Evolutionary conservation across 768 basidiomycete genomes (phyloP), one percentile per base, ranked within the genome.

Genomic region (Coprinopsis strossmayeri): DNA sequence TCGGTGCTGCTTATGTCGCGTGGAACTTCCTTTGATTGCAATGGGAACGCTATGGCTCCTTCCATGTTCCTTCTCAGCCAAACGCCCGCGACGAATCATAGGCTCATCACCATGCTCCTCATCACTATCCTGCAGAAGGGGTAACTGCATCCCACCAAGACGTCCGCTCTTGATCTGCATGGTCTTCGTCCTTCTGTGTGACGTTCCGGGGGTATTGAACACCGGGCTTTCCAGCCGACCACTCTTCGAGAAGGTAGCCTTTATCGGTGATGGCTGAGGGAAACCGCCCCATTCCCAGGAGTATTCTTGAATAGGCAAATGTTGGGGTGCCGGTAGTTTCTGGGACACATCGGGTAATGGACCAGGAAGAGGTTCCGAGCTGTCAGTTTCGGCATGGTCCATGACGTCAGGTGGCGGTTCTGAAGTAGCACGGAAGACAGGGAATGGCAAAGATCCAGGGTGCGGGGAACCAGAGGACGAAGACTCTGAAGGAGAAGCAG

Each of bases 251-350:
- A 84, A 82, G 10, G 74, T 68, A 0, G 75, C 53, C 46, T 75
- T 76, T 56, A 81, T 65, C 0, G 86, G 85, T 2, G 88, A 87
- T 20, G 81, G 84, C 53, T 83, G 85, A 24, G 91, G 93, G 58
- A 94, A 89, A 17, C 77, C 82, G 23, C 91, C 91, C 91, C 92
- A 94, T 56, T 94, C 93, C 92, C 92, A 94, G 4, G 87, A 87
- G 57, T 92, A 92, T 59, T 89, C 85, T 48, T 81, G 81, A 2
- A 74, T 58, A 3, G 60, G 62, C 17, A 65, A 40, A 46, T 53
- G 43, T 55, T 44, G 24, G 45, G 51, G 18, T 55, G 52, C 28
- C 17, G 34, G 7, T 52, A 37, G 25, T 7, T 47, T 47, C 27
- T 38, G 46, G 23, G 23, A 9, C 25, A 23, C 18, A 18, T 42